Conservation (phyloP, 805 yeast genomes). For the Candida michaelii region DNA sequence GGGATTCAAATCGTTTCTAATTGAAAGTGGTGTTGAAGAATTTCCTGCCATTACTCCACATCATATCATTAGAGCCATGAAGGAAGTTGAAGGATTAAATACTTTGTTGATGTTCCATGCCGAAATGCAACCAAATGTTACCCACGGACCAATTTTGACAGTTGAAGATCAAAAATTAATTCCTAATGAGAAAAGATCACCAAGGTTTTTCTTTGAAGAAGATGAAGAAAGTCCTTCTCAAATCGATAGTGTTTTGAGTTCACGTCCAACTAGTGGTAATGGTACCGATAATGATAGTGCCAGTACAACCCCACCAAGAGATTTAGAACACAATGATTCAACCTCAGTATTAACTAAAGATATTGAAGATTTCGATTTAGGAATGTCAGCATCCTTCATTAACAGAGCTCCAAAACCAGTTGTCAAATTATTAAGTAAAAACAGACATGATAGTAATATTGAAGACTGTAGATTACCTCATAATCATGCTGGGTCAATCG, state of each 20-base stretch:
- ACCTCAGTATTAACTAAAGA: conserved; percentile 19
- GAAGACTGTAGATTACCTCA: conserved; percentile 35
- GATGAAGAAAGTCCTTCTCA: conserved; percentile 6
- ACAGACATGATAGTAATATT: conserved; percentile 6
- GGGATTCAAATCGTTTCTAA: conserved; percentile 90
- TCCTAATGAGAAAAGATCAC: conserved; percentile 21
- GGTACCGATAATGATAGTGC: conserved; percentile 8
- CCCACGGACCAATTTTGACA: conserved; percentile 16
- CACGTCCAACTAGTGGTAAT: conserved; percentile 3
- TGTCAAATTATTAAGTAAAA: conserved; percentile 26
- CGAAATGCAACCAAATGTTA: conserved; percentile 63
- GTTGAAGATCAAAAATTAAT: conserved; percentile 22
- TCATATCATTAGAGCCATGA: conserved; percentile 69
- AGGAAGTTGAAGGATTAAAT: conserved; percentile 54
- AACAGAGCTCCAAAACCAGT: conserved; percentile 40
- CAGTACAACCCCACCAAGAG: conserved; percentile 6
- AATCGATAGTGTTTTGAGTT: conserved; percentile 4
- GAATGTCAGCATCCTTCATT: conserved; percentile 41
- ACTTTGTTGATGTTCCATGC: conserved; percentile 92
- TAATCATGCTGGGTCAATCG: conserved; percentile 32
- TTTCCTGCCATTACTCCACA: conserved; percentile 76
- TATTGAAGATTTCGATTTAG: conserved; percentile 34
- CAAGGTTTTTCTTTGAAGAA: conserved; percentile 19
- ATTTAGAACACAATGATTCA: conserved; percentile 1
- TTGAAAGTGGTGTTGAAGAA: conserved; percentile 95